Conservation (phyloP, 352 stramenopile genomes). For the Phytophthora palmivora region DNA sequence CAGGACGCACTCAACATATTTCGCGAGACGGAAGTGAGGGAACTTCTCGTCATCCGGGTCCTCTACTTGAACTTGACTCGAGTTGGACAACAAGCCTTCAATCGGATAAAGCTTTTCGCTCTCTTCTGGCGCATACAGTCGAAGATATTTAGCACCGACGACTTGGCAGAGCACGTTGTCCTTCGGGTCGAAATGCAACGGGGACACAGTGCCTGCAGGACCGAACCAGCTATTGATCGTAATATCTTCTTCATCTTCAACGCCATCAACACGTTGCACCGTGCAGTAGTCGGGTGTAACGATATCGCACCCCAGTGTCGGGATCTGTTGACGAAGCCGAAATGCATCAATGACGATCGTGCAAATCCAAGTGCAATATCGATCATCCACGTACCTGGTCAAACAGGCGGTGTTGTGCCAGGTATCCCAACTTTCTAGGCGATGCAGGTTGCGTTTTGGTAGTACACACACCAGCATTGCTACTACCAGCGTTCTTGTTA, state of each 20-base stretch:
- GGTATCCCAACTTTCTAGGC: slow-evolving; percentile 59
- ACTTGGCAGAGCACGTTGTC: slow-evolving; percentile 92
- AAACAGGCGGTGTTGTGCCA: slow-evolving; percentile 92
- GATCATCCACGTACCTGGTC: slow-evolving; percentile 67
- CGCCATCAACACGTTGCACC: slow-evolving; percentile 50
- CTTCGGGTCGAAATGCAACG: slow-evolving; percentile 90
- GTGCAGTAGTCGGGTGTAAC: slow-evolving; percentile 90
- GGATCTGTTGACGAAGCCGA: slow-evolving; percentile 61
- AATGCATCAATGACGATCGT: slow-evolving; percentile 16
- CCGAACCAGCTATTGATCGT: slow-evolving; percentile 91
- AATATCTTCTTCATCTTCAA: slow-evolving; percentile 69
- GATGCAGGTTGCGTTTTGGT: background rate
- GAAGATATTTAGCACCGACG: slow-evolving; percentile 84
- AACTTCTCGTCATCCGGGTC: slow-evolving; percentile 56
- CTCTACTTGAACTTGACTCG: slow-evolving; percentile 78
- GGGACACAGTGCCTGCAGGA: slow-evolving; percentile 79
- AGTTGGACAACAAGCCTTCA: slow-evolving; percentile 88
- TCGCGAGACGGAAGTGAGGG: slow-evolving; percentile 52
- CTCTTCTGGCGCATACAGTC: slow-evolving; percentile 76
- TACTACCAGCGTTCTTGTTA: background rate
- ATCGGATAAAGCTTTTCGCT: slow-evolving; percentile 83
- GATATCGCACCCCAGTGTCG: slow-evolving; percentile 79
- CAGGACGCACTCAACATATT: slow-evolving; percentile 78
- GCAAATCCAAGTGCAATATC: slow-evolving; percentile 2
- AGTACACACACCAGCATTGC: background rate